Evolutionary conservation across 805 yeast genomes (phyloP).

Genomic region (Scheffersomyces coipomensis): DNA sequence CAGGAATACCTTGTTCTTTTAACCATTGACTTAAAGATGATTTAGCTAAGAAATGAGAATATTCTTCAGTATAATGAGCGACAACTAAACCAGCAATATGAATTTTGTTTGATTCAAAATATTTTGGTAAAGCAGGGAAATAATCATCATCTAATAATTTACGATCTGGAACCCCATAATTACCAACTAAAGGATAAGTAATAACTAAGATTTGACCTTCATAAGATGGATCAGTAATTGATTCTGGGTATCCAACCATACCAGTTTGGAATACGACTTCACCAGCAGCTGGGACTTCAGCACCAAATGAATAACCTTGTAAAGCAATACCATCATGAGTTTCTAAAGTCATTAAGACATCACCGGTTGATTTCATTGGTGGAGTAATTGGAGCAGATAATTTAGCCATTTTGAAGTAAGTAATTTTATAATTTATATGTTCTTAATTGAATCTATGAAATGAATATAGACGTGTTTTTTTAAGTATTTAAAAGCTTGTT

Average conservation of each 20-base stretch:
- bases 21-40: constrained; percentile 95
- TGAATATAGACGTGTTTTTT: no score
- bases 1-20: constrained; percentile 88
- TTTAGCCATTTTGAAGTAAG: background rate
- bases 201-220: constrained; percentile 96
- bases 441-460: no score
- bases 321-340: constrained; percentile 81
- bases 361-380: constrained; percentile 80
- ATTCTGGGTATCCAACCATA: constrained; percentile 99
- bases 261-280: constrained; percentile 99
- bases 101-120: constrained; percentile 88
- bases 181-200: constrained; percentile 96
- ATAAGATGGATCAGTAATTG: constrained; percentile 97
- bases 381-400: constrained; percentile 81
- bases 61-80: constrained; percentile 95
- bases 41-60: constrained; percentile 88
- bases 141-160: constrained; percentile 58
- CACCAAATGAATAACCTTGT: constrained; percentile 98
- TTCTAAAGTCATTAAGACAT: constrained; percentile 83
- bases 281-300: constrained; percentile 85
- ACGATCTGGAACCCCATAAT: constrained; percentile 98
- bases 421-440: no score
- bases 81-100: constrained; percentile 97
- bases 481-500: no score
- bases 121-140: constrained; percentile 75